Conservation (phyloP, 2,329 filamentous ascomycete species). For the Ilyonectria robusta region DNA sequence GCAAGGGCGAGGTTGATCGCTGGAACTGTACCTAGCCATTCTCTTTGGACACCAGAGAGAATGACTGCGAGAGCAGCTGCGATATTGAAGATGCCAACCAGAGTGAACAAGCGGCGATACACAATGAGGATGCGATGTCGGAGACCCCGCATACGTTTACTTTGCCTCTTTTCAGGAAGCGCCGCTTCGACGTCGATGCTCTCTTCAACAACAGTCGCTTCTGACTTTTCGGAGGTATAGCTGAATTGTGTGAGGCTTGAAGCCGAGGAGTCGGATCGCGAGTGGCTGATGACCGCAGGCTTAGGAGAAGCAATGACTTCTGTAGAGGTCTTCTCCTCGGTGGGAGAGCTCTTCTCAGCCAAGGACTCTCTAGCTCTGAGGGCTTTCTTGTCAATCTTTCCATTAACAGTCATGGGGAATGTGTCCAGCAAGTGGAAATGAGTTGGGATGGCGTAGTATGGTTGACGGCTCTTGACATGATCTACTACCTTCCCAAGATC, state of each 20-base stretch:
- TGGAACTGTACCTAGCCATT: constrained; percentile 59
- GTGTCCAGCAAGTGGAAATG: constrained; percentile 57
- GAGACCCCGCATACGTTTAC: too few relatives aligned
- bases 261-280: constrained; percentile 39
- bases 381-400: constrained; percentile 68
- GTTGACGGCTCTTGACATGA: constrained; percentile 60
- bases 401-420: constrained; percentile 68
- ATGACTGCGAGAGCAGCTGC: too few relatives aligned
- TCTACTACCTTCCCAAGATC: constrained; percentile 35
- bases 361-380: constrained; percentile 44
- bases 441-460: constrained; percentile 69
- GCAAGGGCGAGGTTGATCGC: constrained; percentile 65
- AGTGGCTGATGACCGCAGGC: background rate
- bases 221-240: constrained; percentile 34
- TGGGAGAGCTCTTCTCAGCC: background rate
- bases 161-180: too few relatives aligned
- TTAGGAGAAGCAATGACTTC: background rate
- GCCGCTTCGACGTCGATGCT: too few relatives aligned
- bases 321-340: background rate
- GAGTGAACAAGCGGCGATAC: too few relatives aligned
- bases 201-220: constrained; percentile 31
- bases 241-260: constrained; percentile 46
- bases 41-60: constrained; percentile 49
- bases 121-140: too few relatives aligned
- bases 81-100: too few relatives aligned